Evolutionary conservation across 2,329 filamentous ascomycete species (phyloP).

Genomic region (Lizonia empirigonia): DNA sequence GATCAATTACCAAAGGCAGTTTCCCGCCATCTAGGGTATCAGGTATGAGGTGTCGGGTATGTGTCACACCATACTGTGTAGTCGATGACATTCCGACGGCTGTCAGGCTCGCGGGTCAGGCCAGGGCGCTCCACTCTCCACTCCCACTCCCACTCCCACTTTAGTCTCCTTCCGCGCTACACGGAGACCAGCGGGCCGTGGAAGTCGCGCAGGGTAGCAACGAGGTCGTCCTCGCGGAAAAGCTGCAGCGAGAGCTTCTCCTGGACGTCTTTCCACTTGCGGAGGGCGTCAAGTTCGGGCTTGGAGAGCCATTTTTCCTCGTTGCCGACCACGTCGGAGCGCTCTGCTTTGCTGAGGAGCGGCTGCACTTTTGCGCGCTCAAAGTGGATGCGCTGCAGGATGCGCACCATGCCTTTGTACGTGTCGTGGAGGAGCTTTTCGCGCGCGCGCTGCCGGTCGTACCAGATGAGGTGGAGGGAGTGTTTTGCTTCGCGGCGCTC

Average conservation of each 20-base stretch:
- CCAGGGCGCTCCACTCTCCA: too few relatives aligned
- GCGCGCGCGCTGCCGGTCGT: slow-evolving; percentile 75
- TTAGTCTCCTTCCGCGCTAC: too few relatives aligned
- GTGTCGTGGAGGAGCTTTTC: slow-evolving; percentile 76
- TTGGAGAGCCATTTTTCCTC: slow-evolving; percentile 80
- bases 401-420: slow-evolving; percentile 89
- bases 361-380: slow-evolving; percentile 74
- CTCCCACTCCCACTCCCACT: too few relatives aligned
- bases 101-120: too few relatives aligned
- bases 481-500: slow-evolving; percentile 79
- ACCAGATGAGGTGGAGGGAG: slow-evolving; percentile 91
- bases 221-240: slow-evolving; percentile 79
- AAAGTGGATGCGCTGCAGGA: slow-evolving; percentile 77
- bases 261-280: slow-evolving; percentile 65
- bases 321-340: slow-evolving; percentile 82
- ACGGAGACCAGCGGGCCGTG: slow-evolving; percentile 38
- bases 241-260: slow-evolving; percentile 80
- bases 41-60: too few relatives aligned
- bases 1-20: too few relatives aligned
- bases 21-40: too few relatives aligned
- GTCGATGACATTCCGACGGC: too few relatives aligned
- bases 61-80: too few relatives aligned
- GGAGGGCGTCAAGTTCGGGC: slow-evolving; percentile 72
- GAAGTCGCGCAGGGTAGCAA: slow-evolving; percentile 78
- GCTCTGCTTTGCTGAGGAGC: slow-evolving; percentile 79